Evolutionary conservation across 768 basidiomycete genomes (phyloP), one percentile per base, ranked within the genome.

Genomic region (Clitopilus passeckerianus): DNA sequence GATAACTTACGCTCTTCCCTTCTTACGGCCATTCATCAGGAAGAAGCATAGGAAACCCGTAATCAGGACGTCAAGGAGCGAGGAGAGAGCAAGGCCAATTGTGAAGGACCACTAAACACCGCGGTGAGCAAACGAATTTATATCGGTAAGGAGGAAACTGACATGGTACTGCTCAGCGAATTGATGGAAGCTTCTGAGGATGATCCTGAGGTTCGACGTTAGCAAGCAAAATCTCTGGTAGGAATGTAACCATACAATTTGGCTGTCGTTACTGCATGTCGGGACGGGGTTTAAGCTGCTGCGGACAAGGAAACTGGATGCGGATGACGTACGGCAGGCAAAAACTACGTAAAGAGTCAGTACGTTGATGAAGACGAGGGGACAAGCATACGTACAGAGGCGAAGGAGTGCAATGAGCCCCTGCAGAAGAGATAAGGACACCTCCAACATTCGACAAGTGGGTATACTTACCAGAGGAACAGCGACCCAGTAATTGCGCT

Each of bases 31-130:
- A 37, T 61, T 68, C 61, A 69, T 71, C 1, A 85, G 67, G 7
- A 79, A 74, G 61, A 74, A 71, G 30, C 78, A 79, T 46, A 85
- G 68, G 46, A 72, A 74, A 2, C 64, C 70, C 5, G 81, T 80
- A 53, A 85, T 78, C 18, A 84, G 66, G 30, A 84, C 64, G 61
- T 85, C 83, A 14, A 84, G 68, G 6, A 74, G 66, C 5, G 77
- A 78, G 2, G 82, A 84, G 12, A 84, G 68, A 0, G 79, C 71
- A 3, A 85, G 71, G 8, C 83, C 83, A 0, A 75, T 70, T 1
- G 83, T 84, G 58, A 84, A 83, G 14, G 79, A 66, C 75, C 78
- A 80, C 81, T 80, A 57, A 18, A n/a, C 34, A 18, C 6, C 14
- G 14, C 2, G 16, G 22, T 50, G 15, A 34, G 37, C 6, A 15